Evolutionary conservation across 768 basidiomycete species (phyloP), one percentile per base, ranked within the genome.

Genomic region (Trametes cinnabarina): DNA sequence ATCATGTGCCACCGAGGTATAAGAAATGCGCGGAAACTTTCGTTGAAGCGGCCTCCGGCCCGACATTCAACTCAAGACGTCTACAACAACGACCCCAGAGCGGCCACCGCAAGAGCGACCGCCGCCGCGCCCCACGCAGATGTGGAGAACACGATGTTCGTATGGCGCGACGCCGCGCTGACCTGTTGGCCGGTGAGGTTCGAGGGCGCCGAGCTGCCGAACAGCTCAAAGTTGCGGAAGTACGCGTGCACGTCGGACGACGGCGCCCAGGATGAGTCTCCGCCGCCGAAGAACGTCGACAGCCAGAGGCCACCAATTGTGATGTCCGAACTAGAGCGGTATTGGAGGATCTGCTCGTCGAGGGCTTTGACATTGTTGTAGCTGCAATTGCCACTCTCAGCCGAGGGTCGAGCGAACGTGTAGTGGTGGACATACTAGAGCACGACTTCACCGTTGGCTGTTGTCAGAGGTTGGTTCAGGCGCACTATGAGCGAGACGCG

Each of bases 231-330:
- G 69, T 92, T 88, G 61, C 88, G 84, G 76, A 82, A 94, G 70
- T 88, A 93, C 1, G 86, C 85, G 65, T 87, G 82, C 6, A 85
- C 83, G 1, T 80, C 81, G 4, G 77, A 71, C 5, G 87, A 82
- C 0, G 90, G 85, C 22, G 87, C 87, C 88, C 88, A 94, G 34
- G 79, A 79, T 4, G 74, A 55, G 65, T 94, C 88, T 57, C 78
- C 78, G 22, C 88, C 92, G 72, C 90, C 91, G 67, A 92, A 93
- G 76, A 93, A 92, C 20, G 89, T 91, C 32, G 91, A 92, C 71
- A 94, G 89, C 73, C 82, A 92, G 47, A 93, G 70, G 8, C 92
- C 91, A 32, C 84, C 85, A 9, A 83, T 79, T 9, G 73, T 68
- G 23, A 94, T 72, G 23, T 72, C 71, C 20, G 78, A 69, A 28